phyloP scores from a whole-genome alignment of 495 filamentous ascomycete genomes.

The Trypethelium eluteriae region DNA sequence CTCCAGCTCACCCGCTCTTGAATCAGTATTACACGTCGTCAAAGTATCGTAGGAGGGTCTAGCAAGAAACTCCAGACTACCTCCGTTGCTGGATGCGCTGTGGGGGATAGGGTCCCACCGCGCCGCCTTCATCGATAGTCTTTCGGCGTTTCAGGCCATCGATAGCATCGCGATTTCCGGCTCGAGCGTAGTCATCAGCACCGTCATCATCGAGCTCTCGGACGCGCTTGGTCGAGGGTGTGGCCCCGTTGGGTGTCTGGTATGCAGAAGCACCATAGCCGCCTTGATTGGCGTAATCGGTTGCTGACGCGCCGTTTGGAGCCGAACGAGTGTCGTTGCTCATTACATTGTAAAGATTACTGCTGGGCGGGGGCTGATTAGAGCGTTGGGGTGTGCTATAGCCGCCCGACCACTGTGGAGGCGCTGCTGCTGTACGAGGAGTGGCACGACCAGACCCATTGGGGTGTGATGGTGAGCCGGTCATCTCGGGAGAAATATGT shows the following conservation, averaged over 20 bases:
- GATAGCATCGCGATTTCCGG: constrained; percentile 46
- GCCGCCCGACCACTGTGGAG: constrained; percentile 64
- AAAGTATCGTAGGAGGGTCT: no score
- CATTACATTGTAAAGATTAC: constrained; percentile 84
- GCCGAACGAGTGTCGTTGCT: constrained; percentile 65
- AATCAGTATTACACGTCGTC: neutral
- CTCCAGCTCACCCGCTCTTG: neutral
- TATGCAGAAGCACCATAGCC: constrained; percentile 59
- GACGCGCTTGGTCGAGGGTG: constrained; percentile 66
- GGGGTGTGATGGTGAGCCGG: constrained; percentile 76
- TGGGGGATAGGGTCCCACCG: neutral
- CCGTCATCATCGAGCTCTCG: constrained; percentile 67
- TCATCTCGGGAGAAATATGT: constrained; percentile 79
- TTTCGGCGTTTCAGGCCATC: constrained; percentile 77
- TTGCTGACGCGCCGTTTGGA: constrained; percentile 55
- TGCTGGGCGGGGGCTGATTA: constrained; percentile 59
- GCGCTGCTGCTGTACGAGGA: constrained; percentile 63
- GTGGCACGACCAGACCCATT: constrained; percentile 81
- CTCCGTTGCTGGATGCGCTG: constrained; percentile 1
- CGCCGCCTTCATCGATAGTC: constrained; percentile 57
- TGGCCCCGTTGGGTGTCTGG: constrained; percentile 58
- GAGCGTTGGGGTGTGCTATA: constrained; percentile 75
- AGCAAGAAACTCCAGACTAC: neutral
- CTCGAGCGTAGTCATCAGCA: constrained; percentile 61
- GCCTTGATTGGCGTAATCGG: constrained; percentile 35